These are phyloP conservation scores for Salicornia ramosissima DNA, from an alignment of 148 eudicot genomes.

Conservation along the genomic window DNA sequence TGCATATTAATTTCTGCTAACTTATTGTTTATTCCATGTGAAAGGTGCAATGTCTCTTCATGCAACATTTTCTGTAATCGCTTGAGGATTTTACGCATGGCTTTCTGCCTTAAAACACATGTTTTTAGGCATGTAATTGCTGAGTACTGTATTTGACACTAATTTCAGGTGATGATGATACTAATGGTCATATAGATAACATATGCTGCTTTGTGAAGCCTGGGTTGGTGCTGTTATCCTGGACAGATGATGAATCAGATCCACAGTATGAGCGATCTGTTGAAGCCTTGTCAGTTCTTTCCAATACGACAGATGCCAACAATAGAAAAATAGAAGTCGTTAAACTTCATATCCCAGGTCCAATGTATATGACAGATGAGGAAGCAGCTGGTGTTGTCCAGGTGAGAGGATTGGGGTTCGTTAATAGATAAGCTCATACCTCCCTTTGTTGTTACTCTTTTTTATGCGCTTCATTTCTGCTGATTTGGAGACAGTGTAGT, in stretches of 20 bases:
- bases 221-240: conserved; percentile 72
- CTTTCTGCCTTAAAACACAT: neutral
- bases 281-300: conserved; percentile 69
- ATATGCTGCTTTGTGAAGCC: conserved; percentile 92
- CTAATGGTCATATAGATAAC: conserved; percentile 92
- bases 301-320: conserved; percentile 62
- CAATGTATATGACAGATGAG: conserved; percentile 76
- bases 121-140: neutral
- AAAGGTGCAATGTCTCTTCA: neutral
- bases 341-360: conserved; percentile 89
- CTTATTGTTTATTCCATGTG: no score
- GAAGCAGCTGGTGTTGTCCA: conserved; percentile 77
- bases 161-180: conserved; percentile 82
- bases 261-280: conserved; percentile 72
- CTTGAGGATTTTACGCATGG: neutral
- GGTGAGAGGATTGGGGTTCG: conserved; percentile 32
- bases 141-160: neutral
- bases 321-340: conserved; percentile 78
- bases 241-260: conserved; percentile 90
- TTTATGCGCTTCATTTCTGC: neutral
- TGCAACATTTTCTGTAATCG: neutral
- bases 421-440: neutral
- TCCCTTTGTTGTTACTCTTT: neutral
- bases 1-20: no score
- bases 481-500: neutral